Conservation (phyloP, 257 asterid species). For the Forsythia suspensa region DNA sequence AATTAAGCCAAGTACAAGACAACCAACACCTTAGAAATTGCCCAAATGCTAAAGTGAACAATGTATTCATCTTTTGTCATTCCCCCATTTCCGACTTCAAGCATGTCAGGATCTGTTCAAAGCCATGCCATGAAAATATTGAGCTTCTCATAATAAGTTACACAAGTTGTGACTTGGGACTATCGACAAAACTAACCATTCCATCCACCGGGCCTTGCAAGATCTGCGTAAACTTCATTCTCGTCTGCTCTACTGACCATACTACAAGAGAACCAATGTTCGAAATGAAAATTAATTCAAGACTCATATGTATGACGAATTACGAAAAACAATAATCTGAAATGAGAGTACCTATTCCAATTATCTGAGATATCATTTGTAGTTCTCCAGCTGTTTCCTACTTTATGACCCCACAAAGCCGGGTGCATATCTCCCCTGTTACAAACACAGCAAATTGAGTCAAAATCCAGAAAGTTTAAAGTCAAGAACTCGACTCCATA, state of each 20-base stretch:
- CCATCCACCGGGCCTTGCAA: slow-evolving; percentile 96
- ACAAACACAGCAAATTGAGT: background rate
- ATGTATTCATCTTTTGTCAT: slow-evolving; percentile 83
- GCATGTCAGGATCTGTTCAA: slow-evolving; percentile 88
- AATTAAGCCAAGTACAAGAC: background rate
- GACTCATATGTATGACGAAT: background rate
- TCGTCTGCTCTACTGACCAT: slow-evolving; percentile 89
- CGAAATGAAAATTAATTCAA: background rate
- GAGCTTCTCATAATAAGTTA: slow-evolving; percentile 5
- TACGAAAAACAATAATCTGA: background rate
- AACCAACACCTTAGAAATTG: slow-evolving; percentile 66
- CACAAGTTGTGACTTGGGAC: background rate
- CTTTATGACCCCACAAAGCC: slow-evolving; percentile 65
- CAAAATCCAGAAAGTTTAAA: background rate
- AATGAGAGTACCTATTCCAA: slow-evolving; percentile 65
- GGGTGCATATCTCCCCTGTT: slow-evolving; percentile 97
- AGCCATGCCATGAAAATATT: background rate
- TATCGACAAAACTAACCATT: slow-evolving; percentile 54
- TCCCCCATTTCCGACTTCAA: slow-evolving; percentile 96
- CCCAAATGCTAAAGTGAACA: slow-evolving; percentile 88
- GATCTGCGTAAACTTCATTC: slow-evolving; percentile 81
- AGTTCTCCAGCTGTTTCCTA: slow-evolving; percentile 96
- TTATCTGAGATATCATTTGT: slow-evolving; percentile 77
- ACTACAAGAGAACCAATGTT: slow-evolving; percentile 36
- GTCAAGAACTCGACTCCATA: background rate